Conservation (phyloP, 805 yeast genomes). For the Candida silvicultrix region DNA sequence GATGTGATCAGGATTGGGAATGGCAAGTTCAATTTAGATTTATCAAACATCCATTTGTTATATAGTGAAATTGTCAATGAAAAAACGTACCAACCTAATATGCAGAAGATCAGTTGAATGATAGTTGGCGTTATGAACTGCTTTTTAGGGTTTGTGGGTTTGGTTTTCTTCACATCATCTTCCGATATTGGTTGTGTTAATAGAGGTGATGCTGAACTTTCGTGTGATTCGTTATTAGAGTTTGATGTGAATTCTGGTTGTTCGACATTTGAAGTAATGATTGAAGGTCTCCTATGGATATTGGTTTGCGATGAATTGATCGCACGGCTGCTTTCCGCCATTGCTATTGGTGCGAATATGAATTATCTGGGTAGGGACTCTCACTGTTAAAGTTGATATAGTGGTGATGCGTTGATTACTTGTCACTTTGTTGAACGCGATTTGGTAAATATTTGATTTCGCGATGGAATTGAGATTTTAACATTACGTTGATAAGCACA, state of each 20-base stretch:
- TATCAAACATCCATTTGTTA: slow-evolving; percentile 96
- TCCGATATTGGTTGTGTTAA: background rate
- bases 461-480: too few relatives aligned
- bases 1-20: slow-evolving; percentile 85
- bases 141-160: too few relatives aligned
- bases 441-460: too few relatives aligned
- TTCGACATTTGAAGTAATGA: background rate
- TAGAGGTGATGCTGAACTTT: background rate
- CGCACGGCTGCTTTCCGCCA: background rate
- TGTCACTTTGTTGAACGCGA: too few relatives aligned
- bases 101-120: slow-evolving; percentile 6
- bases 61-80: slow-evolving; percentile 69
- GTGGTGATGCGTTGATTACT: too few relatives aligned
- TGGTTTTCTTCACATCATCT: background rate
- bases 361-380: too few relatives aligned
- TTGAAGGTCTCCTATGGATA: background rate
- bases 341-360: background rate
- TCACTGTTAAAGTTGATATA: too few relatives aligned
- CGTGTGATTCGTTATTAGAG: background rate
- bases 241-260: background rate
- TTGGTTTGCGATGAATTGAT: background rate
- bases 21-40: slow-evolving; percentile 61
- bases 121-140: background rate
- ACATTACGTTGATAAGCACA: too few relatives aligned
- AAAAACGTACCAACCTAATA: slow-evolving; percentile 62